Base-by-base conservation (phyloP, 192 early-diverging fungal species). In the Coemansia aciculifera region DNA sequence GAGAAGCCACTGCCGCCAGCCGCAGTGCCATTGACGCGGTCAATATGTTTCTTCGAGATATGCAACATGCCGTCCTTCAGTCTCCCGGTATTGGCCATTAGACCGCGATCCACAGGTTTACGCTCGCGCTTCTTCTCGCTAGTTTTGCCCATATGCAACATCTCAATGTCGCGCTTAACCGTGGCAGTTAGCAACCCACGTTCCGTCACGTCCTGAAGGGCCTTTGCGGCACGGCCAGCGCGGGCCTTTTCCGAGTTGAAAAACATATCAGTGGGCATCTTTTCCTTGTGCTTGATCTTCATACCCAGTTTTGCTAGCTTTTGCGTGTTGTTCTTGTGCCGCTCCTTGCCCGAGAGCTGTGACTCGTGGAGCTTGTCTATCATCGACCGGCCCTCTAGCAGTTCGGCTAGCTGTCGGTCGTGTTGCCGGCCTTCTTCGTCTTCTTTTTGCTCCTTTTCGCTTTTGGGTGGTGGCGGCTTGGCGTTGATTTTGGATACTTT, bases 401-500 rank as follows among this genome's bases (percentile, higher is more conserved):
- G 68, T 5, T 59, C 69, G 21, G 73, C 59, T 4, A 81, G 48
- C 40, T 81, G 71, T 31, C 67, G 71, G 69, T 81, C 79, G 46
- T 74, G 38, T 3, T 60, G 61, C 2, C 43, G 49, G 40, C 68
- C 67, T 13, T 73, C 67, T 7, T 66, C 64, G 27, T 81, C 79
- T 52, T 92, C 91, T 46, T 86, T 85, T 15, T 94, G 72, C 73
- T 90, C 91, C 52, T 94, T 84, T 65, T 93, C 89, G 10, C 91
- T 93, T 74, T 89, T 90, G 37, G 86, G 60, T 63, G 92, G 92
- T 38, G 91, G 67, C 1, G 78, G 67, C 90, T 92, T 94, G 8
- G 94, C 93, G 71, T 93, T 93, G 34, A 94, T 79, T 71, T 94
- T 94, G 40, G 85, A 72, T 43, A 49, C 85, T 68, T 86, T 91